These are phyloP conservation scores for Acorus calamus DNA, from an alignment of 106 monocot species.

Conservation along the genomic window DNA sequence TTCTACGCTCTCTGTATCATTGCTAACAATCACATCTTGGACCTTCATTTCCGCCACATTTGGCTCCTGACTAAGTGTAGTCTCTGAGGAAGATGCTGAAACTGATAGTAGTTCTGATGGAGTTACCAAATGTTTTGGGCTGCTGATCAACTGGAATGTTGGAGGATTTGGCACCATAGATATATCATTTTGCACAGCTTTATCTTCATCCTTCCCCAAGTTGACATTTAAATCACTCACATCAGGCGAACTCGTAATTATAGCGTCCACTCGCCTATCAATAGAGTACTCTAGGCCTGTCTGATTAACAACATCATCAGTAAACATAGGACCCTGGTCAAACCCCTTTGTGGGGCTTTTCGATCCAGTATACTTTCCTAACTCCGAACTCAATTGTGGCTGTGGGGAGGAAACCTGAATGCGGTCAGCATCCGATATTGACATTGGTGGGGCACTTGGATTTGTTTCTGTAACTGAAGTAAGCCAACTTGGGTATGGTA, in stretches of 20 bases:
- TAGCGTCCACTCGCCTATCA: constrained; percentile 28
- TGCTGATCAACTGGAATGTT: constrained; percentile 23
- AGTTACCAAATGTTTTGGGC: constrained; percentile 68
- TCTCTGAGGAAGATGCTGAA: constrained; percentile 40
- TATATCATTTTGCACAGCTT: constrained; percentile 28
- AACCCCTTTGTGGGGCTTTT: constrained; percentile 20
- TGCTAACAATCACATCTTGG: constrained; percentile 21
- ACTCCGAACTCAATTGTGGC: constrained; percentile 17
- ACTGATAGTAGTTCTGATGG: constrained; percentile 76
- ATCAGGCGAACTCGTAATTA: constrained; percentile 18
- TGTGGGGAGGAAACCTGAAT: constrained; percentile 11
- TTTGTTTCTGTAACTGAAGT: constrained; percentile 23
- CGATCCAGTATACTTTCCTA: constrained; percentile 15
- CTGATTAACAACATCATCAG: constrained; percentile 19
- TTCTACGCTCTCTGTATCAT: constrained; percentile 22
- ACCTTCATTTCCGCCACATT: constrained; percentile 22
- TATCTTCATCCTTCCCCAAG: constrained; percentile 26
- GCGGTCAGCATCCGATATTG: constrained; percentile 22
- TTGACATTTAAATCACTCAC: constrained; percentile 15
- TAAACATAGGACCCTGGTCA: constrained; percentile 23
- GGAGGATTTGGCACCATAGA: constrained; percentile 26
- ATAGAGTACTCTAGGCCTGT: constrained; percentile 21
- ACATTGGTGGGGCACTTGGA: constrained; percentile 27
- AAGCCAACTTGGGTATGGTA: constrained; percentile 16
- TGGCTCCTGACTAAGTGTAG: constrained; percentile 5